phyloP scores from a whole-genome alignment of 805 yeast species.

The Saturnispora besseyi region DNA sequence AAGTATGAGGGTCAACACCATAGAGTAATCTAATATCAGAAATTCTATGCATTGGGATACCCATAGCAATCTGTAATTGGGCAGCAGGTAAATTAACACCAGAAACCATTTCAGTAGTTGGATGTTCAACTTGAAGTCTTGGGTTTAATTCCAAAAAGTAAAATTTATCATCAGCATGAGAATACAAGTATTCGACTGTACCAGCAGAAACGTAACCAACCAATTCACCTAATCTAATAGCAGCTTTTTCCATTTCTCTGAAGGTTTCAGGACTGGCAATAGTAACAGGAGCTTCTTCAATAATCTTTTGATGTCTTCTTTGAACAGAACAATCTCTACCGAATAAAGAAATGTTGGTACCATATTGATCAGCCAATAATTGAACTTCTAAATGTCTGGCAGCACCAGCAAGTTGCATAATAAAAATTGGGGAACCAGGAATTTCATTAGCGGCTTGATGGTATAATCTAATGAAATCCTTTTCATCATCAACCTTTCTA shows the following conservation, averaged over 20 bases:
- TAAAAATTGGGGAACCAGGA: conserved; percentile 97
- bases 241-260: conserved; percentile 90
- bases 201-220: conserved; percentile 99
- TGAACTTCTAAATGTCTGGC: conserved; percentile 99
- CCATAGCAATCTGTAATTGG: conserved; percentile 98
- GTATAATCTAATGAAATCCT: conserved; percentile 66
- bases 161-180: conserved; percentile 88
- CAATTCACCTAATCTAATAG: conserved; percentile 90
- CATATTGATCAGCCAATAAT: conserved; percentile 95
- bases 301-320: conserved; percentile 98
- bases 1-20: conserved; percentile 92
- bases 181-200: conserved; percentile 95
- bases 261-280: conserved; percentile 83
- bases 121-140: conserved; percentile 98
- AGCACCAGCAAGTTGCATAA: conserved; percentile 94
- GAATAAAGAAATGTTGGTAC: conserved; percentile 91
- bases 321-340: conserved; percentile 99
- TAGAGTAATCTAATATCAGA: conserved; percentile 86
- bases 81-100: conserved; percentile 98
- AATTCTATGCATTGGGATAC: conserved; percentile 93
- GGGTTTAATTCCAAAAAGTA: conserved; percentile 96
- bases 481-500: conserved; percentile 84
- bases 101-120: conserved; percentile 98
- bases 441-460: conserved; percentile 95
- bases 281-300: conserved; percentile 99